Base-by-base conservation (phyloP, 306 rosid genomes). In the Casuarina equisetifolia region DNA sequence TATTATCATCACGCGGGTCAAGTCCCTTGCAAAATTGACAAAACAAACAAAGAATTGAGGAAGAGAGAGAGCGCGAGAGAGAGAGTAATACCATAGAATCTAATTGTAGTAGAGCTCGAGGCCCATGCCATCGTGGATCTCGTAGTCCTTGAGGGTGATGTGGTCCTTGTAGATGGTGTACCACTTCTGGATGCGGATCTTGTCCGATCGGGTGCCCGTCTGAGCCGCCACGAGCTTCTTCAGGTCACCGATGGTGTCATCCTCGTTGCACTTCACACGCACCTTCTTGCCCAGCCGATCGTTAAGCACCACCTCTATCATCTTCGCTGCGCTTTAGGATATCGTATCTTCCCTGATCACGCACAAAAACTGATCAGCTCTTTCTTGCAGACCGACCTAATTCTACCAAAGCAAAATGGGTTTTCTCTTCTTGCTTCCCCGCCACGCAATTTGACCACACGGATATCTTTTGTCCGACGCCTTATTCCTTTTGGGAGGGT, bases 211-310 rank as follows among this genome's bases (percentile, higher is more conserved):
- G 35, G 96, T 93, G 3, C 98, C 97, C 1, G 98, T 93, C 90
- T 93, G 98, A 63, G 98, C 96, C 2, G 98, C 98, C 83, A 90
- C 98, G 4, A 93, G 92, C 88, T 93, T 93, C 93, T 90, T 93
- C 81, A 93, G 77, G 75, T 93, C 98, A 0, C 98, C 98, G 72
- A 93, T 93, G 11, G 98, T 93, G 78, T 93, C 97, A 38, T 93
- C 98, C 2, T 86, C 93, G 80, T 93, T 93, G 90, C 97, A 93
- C 86, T 93, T 90, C 79, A 91, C 97, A 36, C 92, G 88, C 61
- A 93, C 98, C 92, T 93, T 93, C 96, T 93, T 93, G 59, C 96
- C 98, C 64, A 93, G 79, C 19, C 98, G 93, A 75, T 91, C 97
- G 89, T 93, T 91, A 38, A 91, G 61, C 76, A 93, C 98, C 74